Percentiles rank a stretch among this genome's conserved stretches.
These are phyloP conservation scores for Isoetes engelmannii DNA, from an alignment of 83 land plant species.

Conservation along the genomic window DNA sequence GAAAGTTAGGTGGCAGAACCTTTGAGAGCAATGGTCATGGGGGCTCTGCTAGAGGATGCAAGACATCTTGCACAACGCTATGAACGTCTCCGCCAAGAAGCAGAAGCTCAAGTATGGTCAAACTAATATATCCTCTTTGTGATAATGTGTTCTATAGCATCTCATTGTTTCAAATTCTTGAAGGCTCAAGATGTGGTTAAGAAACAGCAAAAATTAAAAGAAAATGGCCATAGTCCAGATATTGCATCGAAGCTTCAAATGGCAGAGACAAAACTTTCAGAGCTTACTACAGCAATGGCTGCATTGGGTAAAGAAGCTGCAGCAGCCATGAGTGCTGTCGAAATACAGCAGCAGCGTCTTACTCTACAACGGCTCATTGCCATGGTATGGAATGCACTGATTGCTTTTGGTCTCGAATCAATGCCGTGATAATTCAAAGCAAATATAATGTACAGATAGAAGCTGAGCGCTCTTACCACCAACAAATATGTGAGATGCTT, in stretches of 20 bases:
- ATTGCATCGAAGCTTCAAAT: slow-evolving; percentile 53
- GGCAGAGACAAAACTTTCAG: slow-evolving; percentile 69
- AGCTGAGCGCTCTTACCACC: slow-evolving; percentile 53
- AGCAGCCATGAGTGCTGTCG: slow-evolving; percentile 70
- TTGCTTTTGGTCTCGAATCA: not conserved
- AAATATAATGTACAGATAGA: slow-evolving; percentile 46
- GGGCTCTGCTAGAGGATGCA: slow-evolving; percentile 84
- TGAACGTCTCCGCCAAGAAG: slow-evolving; percentile 82
- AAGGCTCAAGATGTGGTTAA: slow-evolving; percentile 55
- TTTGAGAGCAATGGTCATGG: slow-evolving; percentile 60
- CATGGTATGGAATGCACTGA: slow-evolving; percentile 36
- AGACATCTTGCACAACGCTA: slow-evolving; percentile 88
- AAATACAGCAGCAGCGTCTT: slow-evolving; percentile 73
- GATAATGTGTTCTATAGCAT: not conserved
- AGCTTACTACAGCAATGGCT: slow-evolving; percentile 74
- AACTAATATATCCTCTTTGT: slow-evolving; percentile 2
- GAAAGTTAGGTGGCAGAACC: slow-evolving; percentile 60
- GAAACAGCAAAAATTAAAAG: slow-evolving; percentile 50
- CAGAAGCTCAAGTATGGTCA: slow-evolving; percentile 55
- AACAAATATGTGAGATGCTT: slow-evolving; percentile 51
- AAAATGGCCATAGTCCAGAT: slow-evolving; percentile 46
- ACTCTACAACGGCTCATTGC: slow-evolving; percentile 69
- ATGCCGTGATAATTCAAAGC: not conserved
- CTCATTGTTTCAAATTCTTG: not conserved
- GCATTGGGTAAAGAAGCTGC: slow-evolving; percentile 79